These are phyloP conservation scores for Lipomyces chichibuensis DNA, from an alignment of 805 yeast species.

Conservation along the genomic window DNA sequence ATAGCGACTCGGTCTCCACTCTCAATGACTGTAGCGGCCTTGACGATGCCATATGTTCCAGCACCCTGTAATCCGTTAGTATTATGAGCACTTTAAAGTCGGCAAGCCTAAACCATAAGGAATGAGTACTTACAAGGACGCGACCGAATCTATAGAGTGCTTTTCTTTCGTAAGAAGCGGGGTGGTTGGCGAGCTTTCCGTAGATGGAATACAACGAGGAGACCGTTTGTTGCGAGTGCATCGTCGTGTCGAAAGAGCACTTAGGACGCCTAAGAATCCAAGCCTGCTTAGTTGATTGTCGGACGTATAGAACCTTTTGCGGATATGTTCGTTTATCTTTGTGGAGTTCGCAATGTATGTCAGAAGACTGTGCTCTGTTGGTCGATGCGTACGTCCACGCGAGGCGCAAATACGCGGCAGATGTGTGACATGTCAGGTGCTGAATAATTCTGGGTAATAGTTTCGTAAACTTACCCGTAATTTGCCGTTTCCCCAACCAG, in stretches of 20 bases:
- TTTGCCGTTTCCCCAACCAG: background rate
- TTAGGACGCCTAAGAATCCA: background rate
- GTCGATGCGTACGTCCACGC: background rate
- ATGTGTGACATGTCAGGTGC: background rate
- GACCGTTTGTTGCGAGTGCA: background rate
- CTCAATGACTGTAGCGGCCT: conserved; percentile 62
- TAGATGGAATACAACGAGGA: conserved; percentile 23
- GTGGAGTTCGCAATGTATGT: background rate
- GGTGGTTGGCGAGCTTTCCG: conserved; percentile 34
- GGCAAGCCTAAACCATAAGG: background rate
- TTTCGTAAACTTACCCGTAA: background rate
- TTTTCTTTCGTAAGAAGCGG: conserved; percentile 29
- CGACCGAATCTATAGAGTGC: conserved; percentile 27
- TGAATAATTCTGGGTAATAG: background rate
- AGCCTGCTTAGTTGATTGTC: background rate
- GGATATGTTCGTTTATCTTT: background rate
- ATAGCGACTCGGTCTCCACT: conserved; percentile 79
- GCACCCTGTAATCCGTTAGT: conserved; percentile 58
- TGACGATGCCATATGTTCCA: conserved; percentile 91
- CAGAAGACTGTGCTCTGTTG: background rate
- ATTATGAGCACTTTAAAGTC: background rate
- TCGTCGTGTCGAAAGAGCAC: background rate
- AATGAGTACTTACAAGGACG: conserved; percentile 21
- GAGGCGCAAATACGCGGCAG: background rate
- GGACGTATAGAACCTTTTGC: background rate